Base-by-base conservation (phyloP, 306 rosid genomes). In the Calophaca sinica region DNA sequence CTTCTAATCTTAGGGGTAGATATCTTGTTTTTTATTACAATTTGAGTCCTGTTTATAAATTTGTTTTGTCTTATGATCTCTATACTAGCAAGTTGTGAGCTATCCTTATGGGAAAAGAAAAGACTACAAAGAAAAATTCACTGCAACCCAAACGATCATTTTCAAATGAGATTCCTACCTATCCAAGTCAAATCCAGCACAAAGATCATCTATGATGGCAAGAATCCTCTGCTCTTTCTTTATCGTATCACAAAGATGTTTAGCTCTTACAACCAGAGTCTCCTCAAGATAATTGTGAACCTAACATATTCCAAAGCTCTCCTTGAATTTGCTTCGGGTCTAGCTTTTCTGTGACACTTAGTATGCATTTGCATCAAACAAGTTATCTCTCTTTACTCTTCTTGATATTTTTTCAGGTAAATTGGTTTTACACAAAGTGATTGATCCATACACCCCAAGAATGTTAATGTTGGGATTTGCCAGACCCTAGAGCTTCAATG, bases 201-300 rank as follows among this genome's bases (percentile, higher is more conserved):
- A 41, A 3, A 65, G 58, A 52, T 63, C 57, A 15, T 54, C 5
- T 5, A 54, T 9, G 1, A 53, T 14, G 20, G 42, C 6, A 32
- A 76, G 80, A 3, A 55, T 66, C 9, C 46, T 54, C 4, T 66
- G 29, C 49, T 66, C 50, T 6, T 55, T 9, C 57, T 66, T 66
- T 2, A 55, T 76, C 58, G 49, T 42, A 9, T 66, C 39, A 55
- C 60, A 33, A 3, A 66, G 7, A 35, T 1, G 6, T 10, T 33
- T 11, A 31, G 60, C 74, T 54, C 51, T 53, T 20, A 20, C 26
- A 20, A 20, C 26, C 26, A 20, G 26, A 20, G 26, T 20, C 26
- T 20, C 26, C 26, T 20, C 26, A 20, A 20, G 26, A 20, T 20
- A 20, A 20, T 20, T 20, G 26, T 20, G 1, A 20, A 20, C 26